These are phyloP conservation scores for Penicillium sp. DNA, from an alignment of 2,329 filamentous ascomycete species.

Conservation along the genomic window DNA sequence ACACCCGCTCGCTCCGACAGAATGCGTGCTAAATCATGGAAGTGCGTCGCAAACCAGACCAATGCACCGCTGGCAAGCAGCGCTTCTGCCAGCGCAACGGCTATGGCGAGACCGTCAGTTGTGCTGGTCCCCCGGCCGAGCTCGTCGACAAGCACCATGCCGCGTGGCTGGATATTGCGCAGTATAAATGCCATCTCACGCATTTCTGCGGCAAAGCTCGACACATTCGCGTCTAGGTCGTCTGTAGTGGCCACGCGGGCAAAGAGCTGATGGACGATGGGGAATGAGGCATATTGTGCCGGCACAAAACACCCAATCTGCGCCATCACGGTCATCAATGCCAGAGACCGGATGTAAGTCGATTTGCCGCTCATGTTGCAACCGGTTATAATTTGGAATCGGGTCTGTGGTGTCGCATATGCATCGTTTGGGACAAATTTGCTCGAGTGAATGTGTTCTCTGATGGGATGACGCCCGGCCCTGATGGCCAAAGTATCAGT, in stretches of 20 bases:
- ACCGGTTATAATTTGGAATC: slow-evolving; percentile 91
- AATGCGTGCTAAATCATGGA: slow-evolving; percentile 74
- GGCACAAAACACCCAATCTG: slow-evolving; percentile 91
- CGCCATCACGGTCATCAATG: slow-evolving; percentile 85
- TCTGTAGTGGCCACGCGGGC: slow-evolving; percentile 84
- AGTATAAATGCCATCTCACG: slow-evolving; percentile 92
- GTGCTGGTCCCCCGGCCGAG: slow-evolving; percentile 88
- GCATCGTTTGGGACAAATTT: slow-evolving; percentile 86
- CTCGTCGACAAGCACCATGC: slow-evolving; percentile 84
- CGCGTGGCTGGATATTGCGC: slow-evolving; percentile 71
- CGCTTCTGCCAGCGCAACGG: slow-evolving; percentile 84
- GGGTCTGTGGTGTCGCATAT: slow-evolving; percentile 72
- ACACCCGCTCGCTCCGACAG: slow-evolving; percentile 74
- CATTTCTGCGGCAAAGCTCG: slow-evolving; percentile 94
- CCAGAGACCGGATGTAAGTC: slow-evolving; percentile 84
- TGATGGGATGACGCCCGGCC: slow-evolving; percentile 71
- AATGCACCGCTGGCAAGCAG: slow-evolving; percentile 74
- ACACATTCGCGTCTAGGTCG: slow-evolving; percentile 83
- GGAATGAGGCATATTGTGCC: slow-evolving; percentile 75
- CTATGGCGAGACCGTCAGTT: slow-evolving; percentile 82
- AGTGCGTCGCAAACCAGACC: slow-evolving; percentile 94
- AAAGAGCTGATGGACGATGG: slow-evolving; percentile 79
- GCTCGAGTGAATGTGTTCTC: slow-evolving; percentile 66
- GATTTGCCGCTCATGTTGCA: slow-evolving; percentile 99
- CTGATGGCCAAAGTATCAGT: slow-evolving; percentile 69